Evolutionary conservation across 2,329 filamentous ascomycete species (phyloP).

Genomic region (Scedosporium dehoogii): DNA sequence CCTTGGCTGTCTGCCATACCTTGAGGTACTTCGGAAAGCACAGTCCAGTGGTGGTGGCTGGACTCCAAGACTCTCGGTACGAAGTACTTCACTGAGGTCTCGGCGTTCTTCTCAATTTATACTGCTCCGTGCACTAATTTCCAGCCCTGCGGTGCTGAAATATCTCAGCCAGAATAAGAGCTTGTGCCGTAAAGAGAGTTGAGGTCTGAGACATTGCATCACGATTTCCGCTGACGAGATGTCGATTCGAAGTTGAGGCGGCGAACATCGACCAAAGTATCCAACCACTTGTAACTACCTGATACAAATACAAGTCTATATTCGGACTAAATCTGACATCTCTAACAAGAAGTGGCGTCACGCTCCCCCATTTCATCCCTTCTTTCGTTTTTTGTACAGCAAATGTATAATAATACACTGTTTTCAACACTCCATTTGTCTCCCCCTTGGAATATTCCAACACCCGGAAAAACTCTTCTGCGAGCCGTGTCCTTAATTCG

Average conservation of each 20-base stretch:
- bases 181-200: background rate
- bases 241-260: background rate
- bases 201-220: background rate
- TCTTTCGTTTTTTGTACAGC: conserved; percentile 5
- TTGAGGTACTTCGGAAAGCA: too few species aligned
- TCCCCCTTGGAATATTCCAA: background rate
- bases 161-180: background rate
- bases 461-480: background rate
- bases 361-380: background rate
- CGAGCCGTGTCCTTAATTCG: background rate
- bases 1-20: background rate
- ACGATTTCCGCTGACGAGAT: background rate
- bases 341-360: background rate
- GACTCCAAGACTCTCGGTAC: too few species aligned
- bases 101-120: too few species aligned
- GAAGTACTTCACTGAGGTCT: too few species aligned
- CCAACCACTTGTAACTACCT: background rate
- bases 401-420: conserved; percentile 4
- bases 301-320: conserved; percentile 2
- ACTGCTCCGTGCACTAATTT: too few species aligned
- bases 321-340: background rate
- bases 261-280: background rate
- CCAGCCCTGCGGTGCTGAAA: background rate
- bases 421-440: background rate
- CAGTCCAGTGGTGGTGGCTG: too few species aligned